Base-by-base conservation (phyloP, 2,329 filamentous ascomycete species). In the Botryosphaeria agaves region DNA sequence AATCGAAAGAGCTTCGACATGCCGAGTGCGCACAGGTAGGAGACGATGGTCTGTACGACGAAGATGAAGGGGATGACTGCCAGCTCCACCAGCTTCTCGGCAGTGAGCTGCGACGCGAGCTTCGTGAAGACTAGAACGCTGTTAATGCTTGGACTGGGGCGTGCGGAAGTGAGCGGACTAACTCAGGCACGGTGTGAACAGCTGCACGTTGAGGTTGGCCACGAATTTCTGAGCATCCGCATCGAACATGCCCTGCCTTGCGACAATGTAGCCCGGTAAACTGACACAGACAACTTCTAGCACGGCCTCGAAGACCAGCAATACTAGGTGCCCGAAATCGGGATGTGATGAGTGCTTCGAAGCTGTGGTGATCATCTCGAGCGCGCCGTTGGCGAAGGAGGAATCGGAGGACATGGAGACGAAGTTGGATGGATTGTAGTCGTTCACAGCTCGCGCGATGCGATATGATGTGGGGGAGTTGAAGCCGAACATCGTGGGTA, bases 111-210 rank as follows among this genome's bases (percentile, higher is more conserved):
- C 2, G 84, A 92, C 5, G 85, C 89, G 23, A 98, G 69, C 56
- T 98, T 98, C 11, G 82, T 93, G 55, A 95, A 98, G 53, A 98
- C 84, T 89, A 7, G 14, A 5, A 17, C 7, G 28, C 7, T 18
- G 18, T 16, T 19, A 31, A 2, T 26, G 8, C 14, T 5, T 14
- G 9, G 7, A 24, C n/a, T 18, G 14, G 39, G 16, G 24, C 11
- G 18, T 24, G 24, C 18, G 16, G 28, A 18, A 28, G 16, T 17
- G 17, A 7, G 18, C 23, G 18, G 21, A 26, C 76, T 37, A 72
- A 91, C 82, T 91, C 39, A 98, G 72, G 53, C 89, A 95, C 40
- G 89, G 89, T 18, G 89, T 98, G 56, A 98, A 98, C 25, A 98
- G 66, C 60, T 80, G 81, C 35, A 94, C 84, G 53, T 98, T 98